phyloP scores from a whole-genome alignment of 2,329 filamentous ascomycete genomes.

The Drechslerella dactyloides region DNA sequence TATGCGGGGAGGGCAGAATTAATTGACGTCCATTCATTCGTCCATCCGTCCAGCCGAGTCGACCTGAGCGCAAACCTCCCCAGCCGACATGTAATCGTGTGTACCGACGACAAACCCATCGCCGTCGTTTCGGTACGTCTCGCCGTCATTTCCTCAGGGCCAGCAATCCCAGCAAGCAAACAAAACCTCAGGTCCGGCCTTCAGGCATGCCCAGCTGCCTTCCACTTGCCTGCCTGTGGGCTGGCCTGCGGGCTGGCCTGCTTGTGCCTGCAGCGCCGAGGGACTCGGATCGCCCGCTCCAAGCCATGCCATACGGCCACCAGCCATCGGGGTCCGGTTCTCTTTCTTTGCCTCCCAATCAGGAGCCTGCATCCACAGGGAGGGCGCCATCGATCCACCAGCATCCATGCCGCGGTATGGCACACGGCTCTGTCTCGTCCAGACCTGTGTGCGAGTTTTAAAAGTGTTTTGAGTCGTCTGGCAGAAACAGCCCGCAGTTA shows the following conservation, averaged over 20 bases:
- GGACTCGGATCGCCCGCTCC: background rate
- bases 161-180: conserved; percentile 27
- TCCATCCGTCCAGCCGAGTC: too few relatives aligned
- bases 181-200: conserved; percentile 6
- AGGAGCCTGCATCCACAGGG: background rate
- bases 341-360: background rate
- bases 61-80: too few relatives aligned
- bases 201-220: too few relatives aligned
- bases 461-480: conserved; percentile 34
- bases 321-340: background rate
- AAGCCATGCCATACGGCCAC: background rate
- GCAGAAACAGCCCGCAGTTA: conserved; percentile 37
- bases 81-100: background rate
- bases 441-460: conserved; percentile 29
- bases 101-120: background rate
- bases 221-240: too few relatives aligned
- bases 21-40: too few relatives aligned
- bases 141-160: conserved; percentile 37
- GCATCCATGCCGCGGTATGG: background rate
- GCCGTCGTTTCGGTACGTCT: conserved; percentile 48
- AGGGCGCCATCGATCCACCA: background rate
- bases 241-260: too few relatives aligned
- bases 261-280: too few relatives aligned
- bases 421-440: background rate
- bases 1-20: too few relatives aligned